Evolutionary conservation across 805 yeast species (phyloP).

Genomic region (Yamadazyma akitaensis): DNA sequence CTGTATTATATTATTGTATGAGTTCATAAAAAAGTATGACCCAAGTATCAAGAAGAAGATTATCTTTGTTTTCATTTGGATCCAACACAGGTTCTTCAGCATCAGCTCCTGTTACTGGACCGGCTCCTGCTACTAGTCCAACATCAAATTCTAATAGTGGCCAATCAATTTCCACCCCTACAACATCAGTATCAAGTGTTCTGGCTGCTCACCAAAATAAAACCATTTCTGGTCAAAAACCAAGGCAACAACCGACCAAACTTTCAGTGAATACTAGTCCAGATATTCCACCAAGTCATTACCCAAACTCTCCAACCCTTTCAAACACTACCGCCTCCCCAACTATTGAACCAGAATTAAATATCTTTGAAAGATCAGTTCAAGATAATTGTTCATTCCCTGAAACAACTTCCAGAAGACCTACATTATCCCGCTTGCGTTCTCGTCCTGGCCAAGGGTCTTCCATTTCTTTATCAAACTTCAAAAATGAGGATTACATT

Average conservation of each 20-base stretch:
- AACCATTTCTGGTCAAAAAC: neutral
- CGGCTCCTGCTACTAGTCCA: neutral
- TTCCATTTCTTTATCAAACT: slow-evolving; percentile 17
- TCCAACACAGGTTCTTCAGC: slow-evolving; percentile 6
- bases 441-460: slow-evolving; percentile 11
- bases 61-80: slow-evolving; percentile 20
- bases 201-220: neutral
- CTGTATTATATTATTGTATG: neutral
- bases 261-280: neutral
- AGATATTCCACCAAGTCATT: neutral
- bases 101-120: neutral
- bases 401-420: slow-evolving; percentile 11
- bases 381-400: slow-evolving; percentile 23
- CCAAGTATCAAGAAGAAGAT: slow-evolving; percentile 15
- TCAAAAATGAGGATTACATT: slow-evolving; percentile 59
- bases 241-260: neutral
- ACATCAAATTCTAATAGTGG: neutral
- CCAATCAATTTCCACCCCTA: neutral
- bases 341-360: slow-evolving; percentile 5
- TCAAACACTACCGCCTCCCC: neutral
- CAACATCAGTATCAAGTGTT: neutral
- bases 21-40: slow-evolving; percentile 5
- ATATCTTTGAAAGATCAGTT: slow-evolving; percentile 42
- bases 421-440: slow-evolving; percentile 12
- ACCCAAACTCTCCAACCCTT: neutral